Conservation (phyloP, 176 grass and related monocot species). For the Eleusine indica region DNA sequence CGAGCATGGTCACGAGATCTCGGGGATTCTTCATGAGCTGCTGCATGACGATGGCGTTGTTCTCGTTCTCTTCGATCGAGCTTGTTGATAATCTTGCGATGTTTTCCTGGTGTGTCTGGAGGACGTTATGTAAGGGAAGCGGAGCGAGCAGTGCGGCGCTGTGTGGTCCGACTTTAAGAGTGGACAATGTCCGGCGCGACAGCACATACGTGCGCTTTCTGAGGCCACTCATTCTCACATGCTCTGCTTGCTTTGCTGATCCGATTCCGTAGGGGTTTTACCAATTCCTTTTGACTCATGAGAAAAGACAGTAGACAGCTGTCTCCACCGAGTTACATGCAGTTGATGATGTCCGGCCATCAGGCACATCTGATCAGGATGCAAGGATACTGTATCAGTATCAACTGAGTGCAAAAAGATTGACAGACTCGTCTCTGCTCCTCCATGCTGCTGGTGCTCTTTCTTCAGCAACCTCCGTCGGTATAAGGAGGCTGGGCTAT, state of each 20-base stretch:
- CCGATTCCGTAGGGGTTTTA: background rate
- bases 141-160: background rate
- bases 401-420: no score
- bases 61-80: no score
- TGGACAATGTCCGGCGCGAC: background rate
- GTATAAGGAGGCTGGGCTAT: no score
- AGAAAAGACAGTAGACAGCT: background rate
- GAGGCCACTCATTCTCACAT: background rate
- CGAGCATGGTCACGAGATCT: background rate
- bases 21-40: background rate
- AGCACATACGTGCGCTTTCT: background rate
- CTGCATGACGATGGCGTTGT: background rate
- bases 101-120: no score
- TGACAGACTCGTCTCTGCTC: no score
- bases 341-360: no score
- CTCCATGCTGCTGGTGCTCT: no score
- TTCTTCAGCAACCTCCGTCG: no score
- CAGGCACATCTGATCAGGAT: no score
- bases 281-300: background rate
- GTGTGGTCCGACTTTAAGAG: background rate
- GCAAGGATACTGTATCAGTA: no score
- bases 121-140: background rate
- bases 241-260: background rate
- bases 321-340: background rate
- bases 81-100: background rate